phyloP scores from a whole-genome alignment of 345 rosid genomes.

The Heritiera littoralis region DNA sequence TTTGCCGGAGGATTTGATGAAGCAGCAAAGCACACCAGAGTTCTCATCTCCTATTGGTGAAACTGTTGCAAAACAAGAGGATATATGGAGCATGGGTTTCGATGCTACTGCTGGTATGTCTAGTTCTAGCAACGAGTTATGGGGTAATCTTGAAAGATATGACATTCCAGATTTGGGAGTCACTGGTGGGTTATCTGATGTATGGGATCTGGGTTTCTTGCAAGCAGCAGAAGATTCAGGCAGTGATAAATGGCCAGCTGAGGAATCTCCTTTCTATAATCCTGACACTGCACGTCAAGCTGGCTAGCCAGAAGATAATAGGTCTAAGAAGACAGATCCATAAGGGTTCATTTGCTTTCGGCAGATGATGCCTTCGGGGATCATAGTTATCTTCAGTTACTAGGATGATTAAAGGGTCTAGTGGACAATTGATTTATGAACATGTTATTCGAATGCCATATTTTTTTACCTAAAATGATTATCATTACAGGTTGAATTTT shows the following conservation, averaged over 20 bases:
- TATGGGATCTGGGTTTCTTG: slow-evolving; percentile 58
- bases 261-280: slow-evolving; percentile 33
- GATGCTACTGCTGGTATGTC: slow-evolving; percentile 48
- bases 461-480: slow-evolving; percentile 14
- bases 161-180: slow-evolving; percentile 53
- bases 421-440: slow-evolving; percentile 30
- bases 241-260: slow-evolving; percentile 49
- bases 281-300: slow-evolving; percentile 24
- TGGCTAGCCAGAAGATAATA: slow-evolving; percentile 34
- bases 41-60: slow-evolving; percentile 43
- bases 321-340: slow-evolving; percentile 31
- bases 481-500: slow-evolving; percentile 16
- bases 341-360: slow-evolving; percentile 30
- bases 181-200: slow-evolving; percentile 55
- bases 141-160: slow-evolving; percentile 49
- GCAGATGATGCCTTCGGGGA: slow-evolving; percentile 26
- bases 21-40: slow-evolving; percentile 37
- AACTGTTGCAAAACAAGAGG: slow-evolving; percentile 49
- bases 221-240: slow-evolving; percentile 51
- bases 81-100: slow-evolving; percentile 70
- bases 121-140: slow-evolving; percentile 50
- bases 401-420: slow-evolving; percentile 16
- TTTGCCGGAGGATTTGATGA: slow-evolving; percentile 45
- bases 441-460: slow-evolving; percentile 27
- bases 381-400: slow-evolving; percentile 19